Evolutionary conservation across 2,329 filamentous ascomycete genomes (phyloP).

Genomic region (Huntiella bhutanensis): DNA sequence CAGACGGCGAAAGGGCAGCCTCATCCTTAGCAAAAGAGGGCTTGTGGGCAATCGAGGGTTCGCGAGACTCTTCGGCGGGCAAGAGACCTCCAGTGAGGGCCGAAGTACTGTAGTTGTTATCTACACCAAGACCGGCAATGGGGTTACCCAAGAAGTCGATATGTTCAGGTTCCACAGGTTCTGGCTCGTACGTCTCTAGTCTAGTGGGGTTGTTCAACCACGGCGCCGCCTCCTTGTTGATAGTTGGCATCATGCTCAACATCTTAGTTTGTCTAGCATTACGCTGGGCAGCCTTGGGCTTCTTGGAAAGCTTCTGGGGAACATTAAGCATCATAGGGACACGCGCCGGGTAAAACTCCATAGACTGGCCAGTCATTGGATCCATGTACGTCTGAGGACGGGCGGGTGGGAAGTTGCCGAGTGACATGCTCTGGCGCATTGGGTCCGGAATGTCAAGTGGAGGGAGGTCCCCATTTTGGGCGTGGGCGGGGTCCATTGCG

Average conservation of each 20-base stretch:
- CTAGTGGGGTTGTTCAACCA: conserved; percentile 20
- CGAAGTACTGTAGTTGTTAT: background rate
- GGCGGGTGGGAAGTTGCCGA: conserved; percentile 12
- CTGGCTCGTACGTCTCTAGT: conserved; percentile 6
- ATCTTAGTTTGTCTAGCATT: conserved; percentile 59
- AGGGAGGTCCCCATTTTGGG: background rate
- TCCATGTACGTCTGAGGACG: conserved; percentile 41
- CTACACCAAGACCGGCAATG: background rate
- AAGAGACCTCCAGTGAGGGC: conserved; percentile 4
- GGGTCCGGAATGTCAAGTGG: background rate
- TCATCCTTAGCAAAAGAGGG: conserved; percentile 5
- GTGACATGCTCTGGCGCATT: conserved; percentile 5
- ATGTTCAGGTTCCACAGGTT: conserved; percentile 2
- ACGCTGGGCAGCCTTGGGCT: conserved; percentile 41
- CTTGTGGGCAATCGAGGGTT: background rate
- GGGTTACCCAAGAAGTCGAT: conserved; percentile 10
- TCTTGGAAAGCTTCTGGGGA: conserved; percentile 67
- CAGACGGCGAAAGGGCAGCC: background rate
- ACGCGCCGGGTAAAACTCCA: conserved; percentile 90
- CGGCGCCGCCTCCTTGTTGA: conserved; percentile 13
- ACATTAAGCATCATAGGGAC: conserved; percentile 88
- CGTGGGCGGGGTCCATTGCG: background rate
- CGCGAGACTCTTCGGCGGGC: background rate
- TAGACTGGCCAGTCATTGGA: conserved; percentile 50
- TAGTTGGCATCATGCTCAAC: conserved; percentile 36